Conservation (phyloP, 805 yeast genomes). For the Metschnikowia gruessii region DNA sequence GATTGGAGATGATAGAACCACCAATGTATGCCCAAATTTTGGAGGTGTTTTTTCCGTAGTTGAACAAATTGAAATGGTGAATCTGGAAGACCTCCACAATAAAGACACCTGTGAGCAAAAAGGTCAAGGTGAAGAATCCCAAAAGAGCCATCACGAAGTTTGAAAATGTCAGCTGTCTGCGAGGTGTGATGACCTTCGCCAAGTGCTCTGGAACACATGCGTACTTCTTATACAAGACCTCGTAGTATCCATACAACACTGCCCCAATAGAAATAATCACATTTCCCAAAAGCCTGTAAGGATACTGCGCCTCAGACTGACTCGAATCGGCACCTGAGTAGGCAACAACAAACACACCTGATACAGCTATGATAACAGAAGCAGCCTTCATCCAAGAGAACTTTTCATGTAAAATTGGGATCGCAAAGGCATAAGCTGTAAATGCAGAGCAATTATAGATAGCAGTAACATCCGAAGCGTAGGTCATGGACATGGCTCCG, state of each 20-base stretch:
- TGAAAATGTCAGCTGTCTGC: conserved; percentile 78
- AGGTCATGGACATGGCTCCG: conserved; percentile 73
- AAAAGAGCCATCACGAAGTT: conserved; percentile 68
- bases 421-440: conserved; percentile 81
- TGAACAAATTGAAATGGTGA: conserved; percentile 56
- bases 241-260: conserved; percentile 74
- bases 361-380: conserved; percentile 68
- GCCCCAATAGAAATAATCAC: conserved; percentile 71
- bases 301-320: conserved; percentile 36
- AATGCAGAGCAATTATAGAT: conserved; percentile 89
- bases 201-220: conserved; percentile 69
- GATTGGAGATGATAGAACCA: conserved; percentile 59
- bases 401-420: conserved; percentile 65
- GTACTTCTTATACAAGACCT: conserved; percentile 72
- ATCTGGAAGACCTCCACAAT: conserved; percentile 52
- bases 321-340: conserved; percentile 47
- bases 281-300: conserved; percentile 67
- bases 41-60: conserved; percentile 35
- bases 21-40: conserved; percentile 46
- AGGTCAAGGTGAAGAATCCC: conserved; percentile 53
- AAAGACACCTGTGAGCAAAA: conserved; percentile 49
- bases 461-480: conserved; percentile 85
- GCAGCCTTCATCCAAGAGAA: conserved; percentile 60
- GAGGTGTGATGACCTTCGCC: conserved; percentile 41
- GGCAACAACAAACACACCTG: conserved; percentile 78